Conservation (phyloP, 768 basidiomycete genomes). For the Hygrocybe coccinea region DNA sequence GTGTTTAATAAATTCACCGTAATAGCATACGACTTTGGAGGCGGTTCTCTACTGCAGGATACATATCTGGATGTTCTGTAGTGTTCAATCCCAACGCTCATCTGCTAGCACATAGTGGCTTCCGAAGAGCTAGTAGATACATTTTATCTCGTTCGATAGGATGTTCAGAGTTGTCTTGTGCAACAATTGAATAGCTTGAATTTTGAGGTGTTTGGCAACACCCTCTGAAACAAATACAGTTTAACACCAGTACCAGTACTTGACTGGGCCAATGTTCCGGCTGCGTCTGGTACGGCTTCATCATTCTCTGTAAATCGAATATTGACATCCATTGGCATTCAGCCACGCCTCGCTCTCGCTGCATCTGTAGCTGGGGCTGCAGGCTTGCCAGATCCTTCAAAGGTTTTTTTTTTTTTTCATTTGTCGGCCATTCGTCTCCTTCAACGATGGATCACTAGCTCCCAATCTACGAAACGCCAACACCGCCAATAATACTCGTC, state of each 20-base stretch:
- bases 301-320: slow-evolving; percentile 23
- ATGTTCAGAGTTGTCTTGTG: too few species aligned
- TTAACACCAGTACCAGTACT: slow-evolving; percentile 17
- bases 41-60: too few species aligned
- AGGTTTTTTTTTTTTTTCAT: background rate
- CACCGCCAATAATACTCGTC: slow-evolving; percentile 62
- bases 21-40: too few species aligned
- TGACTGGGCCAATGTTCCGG: slow-evolving; percentile 21
- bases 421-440: background rate
- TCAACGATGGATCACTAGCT: slow-evolving; percentile 44
- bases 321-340: background rate
- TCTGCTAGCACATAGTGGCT: background rate
- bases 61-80: too few species aligned
- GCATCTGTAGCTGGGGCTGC: background rate
- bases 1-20: too few species aligned
- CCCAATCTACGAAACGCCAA: slow-evolving; percentile 71
- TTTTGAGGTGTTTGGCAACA: slow-evolving; percentile 9
- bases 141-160: too few species aligned
- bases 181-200: background rate
- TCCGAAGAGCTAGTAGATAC: background rate
- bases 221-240: slow-evolving; percentile 19
- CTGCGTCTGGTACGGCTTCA: slow-evolving; percentile 6
- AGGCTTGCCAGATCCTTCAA: background rate
- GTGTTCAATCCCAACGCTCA: too few species aligned
- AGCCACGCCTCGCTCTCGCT: background rate